phyloP scores from a whole-genome alignment of 2,329 filamentous ascomycete genomes.

The Zasmidium citrigriseum region DNA sequence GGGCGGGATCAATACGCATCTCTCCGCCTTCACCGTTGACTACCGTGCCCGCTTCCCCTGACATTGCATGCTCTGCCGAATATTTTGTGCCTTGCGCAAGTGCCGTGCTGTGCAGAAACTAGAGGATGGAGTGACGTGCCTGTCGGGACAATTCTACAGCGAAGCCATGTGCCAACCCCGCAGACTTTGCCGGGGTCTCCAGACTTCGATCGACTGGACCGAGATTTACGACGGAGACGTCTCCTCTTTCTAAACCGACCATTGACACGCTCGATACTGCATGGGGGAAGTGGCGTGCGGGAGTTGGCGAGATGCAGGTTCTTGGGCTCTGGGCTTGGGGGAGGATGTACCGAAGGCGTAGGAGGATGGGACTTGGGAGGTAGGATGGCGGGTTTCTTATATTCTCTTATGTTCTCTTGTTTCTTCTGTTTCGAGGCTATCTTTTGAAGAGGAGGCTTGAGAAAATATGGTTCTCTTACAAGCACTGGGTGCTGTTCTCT shows the following conservation, averaged over 20 bases:
- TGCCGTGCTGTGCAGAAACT: background rate
- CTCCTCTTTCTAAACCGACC: too few relatives aligned
- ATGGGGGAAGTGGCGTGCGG: too few relatives aligned
- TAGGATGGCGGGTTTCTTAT: background rate
- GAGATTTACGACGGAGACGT: too few relatives aligned
- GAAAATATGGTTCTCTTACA: constrained; percentile 3
- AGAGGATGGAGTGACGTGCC: background rate
- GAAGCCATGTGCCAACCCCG: constrained; percentile 1
- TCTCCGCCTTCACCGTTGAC: constrained; percentile 7
- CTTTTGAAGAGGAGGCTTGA: background rate
- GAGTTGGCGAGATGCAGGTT: background rate
- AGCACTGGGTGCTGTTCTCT: constrained; percentile 3
- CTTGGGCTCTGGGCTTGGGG: background rate
- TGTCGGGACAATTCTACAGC: constrained; percentile 19
- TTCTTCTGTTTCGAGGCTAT: background rate
- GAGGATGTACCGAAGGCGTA: constrained; percentile 1
- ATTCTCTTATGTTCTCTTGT: constrained; percentile 1
- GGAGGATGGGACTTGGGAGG: background rate
- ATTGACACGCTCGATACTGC: too few relatives aligned
- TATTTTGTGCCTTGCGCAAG: background rate
- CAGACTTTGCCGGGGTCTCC: background rate
- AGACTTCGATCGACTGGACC: too few relatives aligned
- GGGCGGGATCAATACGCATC: constrained; percentile 43
- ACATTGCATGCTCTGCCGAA: background rate
- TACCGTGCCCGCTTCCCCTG: constrained; percentile 1